These are phyloP conservation scores for Stephanodiscus triporus DNA, from an alignment of 108 stramenopile species.

Conservation along the genomic window DNA sequence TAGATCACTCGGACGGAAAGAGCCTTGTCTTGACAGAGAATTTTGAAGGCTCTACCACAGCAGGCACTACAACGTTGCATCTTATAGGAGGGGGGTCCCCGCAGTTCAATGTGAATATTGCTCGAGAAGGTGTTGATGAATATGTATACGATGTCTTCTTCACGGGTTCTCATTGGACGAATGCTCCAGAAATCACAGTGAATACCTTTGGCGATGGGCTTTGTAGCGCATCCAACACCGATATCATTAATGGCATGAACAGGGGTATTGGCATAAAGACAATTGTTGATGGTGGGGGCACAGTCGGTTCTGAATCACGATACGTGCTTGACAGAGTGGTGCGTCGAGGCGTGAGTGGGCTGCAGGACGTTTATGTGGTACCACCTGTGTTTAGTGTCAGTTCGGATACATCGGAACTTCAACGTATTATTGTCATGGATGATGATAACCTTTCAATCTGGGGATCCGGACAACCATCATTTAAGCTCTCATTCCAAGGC, in stretches of 20 bases:
- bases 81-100: constrained; percentile 46
- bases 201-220: constrained; percentile 59
- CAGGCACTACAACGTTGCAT: constrained; percentile 30
- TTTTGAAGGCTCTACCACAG: constrained; percentile 33
- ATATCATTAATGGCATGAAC: constrained; percentile 53
- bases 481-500: constrained; percentile 42
- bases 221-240: constrained; percentile 33
- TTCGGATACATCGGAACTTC: constrained; percentile 43
- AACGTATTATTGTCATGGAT: constrained; percentile 46
- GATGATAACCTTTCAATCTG: constrained; percentile 35
- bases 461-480: constrained; percentile 42
- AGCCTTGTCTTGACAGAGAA: constrained; percentile 42
- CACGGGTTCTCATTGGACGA: constrained; percentile 59
- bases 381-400: constrained; percentile 46
- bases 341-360: constrained; percentile 18
- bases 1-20: constrained; percentile 41
- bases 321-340: constrained; percentile 40
- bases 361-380: constrained; percentile 37
- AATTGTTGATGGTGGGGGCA: constrained; percentile 47
- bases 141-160: constrained; percentile 80
- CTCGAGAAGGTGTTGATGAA: constrained; percentile 57
- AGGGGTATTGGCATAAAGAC: constrained; percentile 48
- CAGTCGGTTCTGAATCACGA: constrained; percentile 21
- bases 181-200: constrained; percentile 57
- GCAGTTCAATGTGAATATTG: constrained; percentile 40